phyloP scores from a whole-genome alignment of 2,329 filamentous ascomycete species.

The Nemania serpens region DNA sequence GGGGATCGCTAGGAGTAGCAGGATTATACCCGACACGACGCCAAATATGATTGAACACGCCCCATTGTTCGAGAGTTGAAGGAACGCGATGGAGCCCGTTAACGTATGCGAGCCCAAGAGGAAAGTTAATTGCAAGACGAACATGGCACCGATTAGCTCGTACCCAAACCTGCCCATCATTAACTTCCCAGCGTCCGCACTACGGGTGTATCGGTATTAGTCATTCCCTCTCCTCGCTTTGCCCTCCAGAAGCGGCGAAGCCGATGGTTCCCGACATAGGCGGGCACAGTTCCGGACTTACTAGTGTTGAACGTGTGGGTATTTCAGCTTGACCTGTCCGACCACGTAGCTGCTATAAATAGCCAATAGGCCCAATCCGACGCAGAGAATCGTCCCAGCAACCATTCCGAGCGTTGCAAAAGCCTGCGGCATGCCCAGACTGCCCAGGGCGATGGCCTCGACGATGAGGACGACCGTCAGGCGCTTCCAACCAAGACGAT shows the following conservation, averaged over 20 bases:
- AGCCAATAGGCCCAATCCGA: slow-evolving; percentile 51
- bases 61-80: slow-evolving; percentile 59
- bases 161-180: slow-evolving; percentile 58
- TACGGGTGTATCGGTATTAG: slow-evolving; percentile 13
- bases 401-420: slow-evolving; percentile 61
- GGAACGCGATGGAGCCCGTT: slow-evolving; percentile 65
- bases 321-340: slow-evolving; percentile 47
- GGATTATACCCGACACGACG: slow-evolving; percentile 58
- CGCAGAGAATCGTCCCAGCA: slow-evolving; percentile 49
- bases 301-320: slow-evolving; percentile 41
- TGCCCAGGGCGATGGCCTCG: slow-evolving; percentile 60
- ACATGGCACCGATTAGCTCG: slow-evolving; percentile 58
- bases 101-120: slow-evolving; percentile 67
- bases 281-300: slow-evolving; percentile 12
- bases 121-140: slow-evolving; percentile 64
- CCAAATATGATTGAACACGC: slow-evolving; percentile 64
- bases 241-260: background rate
- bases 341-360: slow-evolving; percentile 55
- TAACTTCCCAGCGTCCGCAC: slow-evolving; percentile 61
- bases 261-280: background rate
- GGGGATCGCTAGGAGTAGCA: slow-evolving; percentile 59
- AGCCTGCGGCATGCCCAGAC: slow-evolving; percentile 55
- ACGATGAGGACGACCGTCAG: slow-evolving; percentile 61
- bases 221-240: background rate
- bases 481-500: slow-evolving; percentile 61